Evolutionary conservation across 164 flowering plant genomes (phyloP), one percentile per base, ranked within the genome.

Genomic region (Aristolochia fimbriata): DNA sequence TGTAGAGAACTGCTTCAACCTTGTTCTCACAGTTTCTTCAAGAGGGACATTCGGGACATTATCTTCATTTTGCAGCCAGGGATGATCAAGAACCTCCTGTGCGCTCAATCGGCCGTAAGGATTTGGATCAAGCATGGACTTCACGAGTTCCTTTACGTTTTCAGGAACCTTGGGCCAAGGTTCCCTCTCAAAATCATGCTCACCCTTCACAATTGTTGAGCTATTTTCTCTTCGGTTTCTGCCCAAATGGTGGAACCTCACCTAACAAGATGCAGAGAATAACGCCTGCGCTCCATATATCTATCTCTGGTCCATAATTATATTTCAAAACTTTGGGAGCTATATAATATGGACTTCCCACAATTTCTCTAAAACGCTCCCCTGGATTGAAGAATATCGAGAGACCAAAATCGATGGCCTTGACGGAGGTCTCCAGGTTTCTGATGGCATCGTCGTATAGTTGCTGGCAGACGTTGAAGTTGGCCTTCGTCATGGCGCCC

Each of bases 331-430:
- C 86, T 77, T 89, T 94, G 0, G 91, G 94, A 20, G 91, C 97
- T 90, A 89, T 85, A 81, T 90, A 90, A 68, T 78, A 90, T 47
- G 95, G 94, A 62, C 97, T 90, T 25, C 97, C 97, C 50, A 90
- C 94, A 23, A 90, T 83, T 65, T 90, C 94, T 37, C 73, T 62
- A 71, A 90, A 90, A 27, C 76, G 74, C 68, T 90, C 82, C 30
- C 87, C 94, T 89, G 83, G 84, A 67, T 75, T 63, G 62, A 81
- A 85, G 62, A 80, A 80, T 51, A 80, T 73, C 4, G 91, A 85
- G 45, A 85, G 83, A 15, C 91, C 88, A 64, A 85, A 85, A 70
- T 85, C 91, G 68, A 85, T 85, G 23, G 86, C 78, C 61, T 73
- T 85, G 13, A 83, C 50, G 17, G 73, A 70, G 14, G 85, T 85